Conservation (phyloP, 352 stramenopile species). For the Phytophthora uliginosa region DNA sequence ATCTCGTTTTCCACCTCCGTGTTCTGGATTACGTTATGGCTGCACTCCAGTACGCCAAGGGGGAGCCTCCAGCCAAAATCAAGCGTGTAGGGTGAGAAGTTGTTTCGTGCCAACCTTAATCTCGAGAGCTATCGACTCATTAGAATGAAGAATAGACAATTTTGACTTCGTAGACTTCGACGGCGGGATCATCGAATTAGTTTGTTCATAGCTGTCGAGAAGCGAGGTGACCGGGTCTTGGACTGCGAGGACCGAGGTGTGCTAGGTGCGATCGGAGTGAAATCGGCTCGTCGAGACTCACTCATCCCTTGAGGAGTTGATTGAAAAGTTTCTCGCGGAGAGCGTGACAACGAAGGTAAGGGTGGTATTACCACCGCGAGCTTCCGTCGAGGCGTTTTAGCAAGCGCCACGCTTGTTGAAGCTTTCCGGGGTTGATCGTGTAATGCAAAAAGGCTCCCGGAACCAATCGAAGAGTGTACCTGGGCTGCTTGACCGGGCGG, state of each 20-base stretch:
- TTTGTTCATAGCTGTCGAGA: constrained; percentile 55
- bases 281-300: constrained; percentile 37
- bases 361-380: constrained; percentile 30
- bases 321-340: constrained; percentile 23
- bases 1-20: constrained; percentile 67
- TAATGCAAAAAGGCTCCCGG: constrained; percentile 47
- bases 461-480: constrained; percentile 48
- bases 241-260: constrained; percentile 59
- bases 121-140: not conserved
- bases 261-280: constrained; percentile 35
- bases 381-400: constrained; percentile 49
- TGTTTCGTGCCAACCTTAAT: not conserved
- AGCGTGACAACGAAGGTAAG: constrained; percentile 33
- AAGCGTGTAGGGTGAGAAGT: constrained; percentile 44
- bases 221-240: constrained; percentile 54
- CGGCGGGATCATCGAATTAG: constrained; percentile 44
- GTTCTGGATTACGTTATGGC: constrained; percentile 68
- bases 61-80: constrained; percentile 46
- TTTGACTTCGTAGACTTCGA: not conserved
- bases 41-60: constrained; percentile 47
- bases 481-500: constrained; percentile 26
- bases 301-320: constrained; percentile 22
- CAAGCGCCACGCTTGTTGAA: constrained; percentile 50
- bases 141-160: not conserved
- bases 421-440: constrained; percentile 47